A percentile compares a stretch with the other conserved stretches of the same genome.
Evolutionary conservation across 2,329 filamentous ascomycete species (phyloP).

Genomic region (Biscogniauxia mediterranea): DNA sequence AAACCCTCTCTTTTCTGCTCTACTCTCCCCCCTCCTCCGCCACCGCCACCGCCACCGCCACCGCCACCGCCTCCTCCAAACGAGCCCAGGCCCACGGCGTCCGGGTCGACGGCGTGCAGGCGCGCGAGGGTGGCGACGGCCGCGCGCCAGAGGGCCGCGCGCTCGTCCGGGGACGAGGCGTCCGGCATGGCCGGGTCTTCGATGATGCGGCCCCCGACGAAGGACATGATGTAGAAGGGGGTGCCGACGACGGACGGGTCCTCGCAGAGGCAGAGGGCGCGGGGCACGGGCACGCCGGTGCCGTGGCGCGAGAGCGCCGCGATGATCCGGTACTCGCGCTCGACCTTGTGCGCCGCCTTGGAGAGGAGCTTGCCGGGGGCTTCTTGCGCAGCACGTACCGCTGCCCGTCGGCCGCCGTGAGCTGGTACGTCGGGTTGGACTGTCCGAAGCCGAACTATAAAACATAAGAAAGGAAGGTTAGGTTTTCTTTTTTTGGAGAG

Average conservation of each 20-base stretch:
- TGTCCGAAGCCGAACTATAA: constrained; percentile 90
- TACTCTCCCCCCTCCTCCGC: too few species aligned
- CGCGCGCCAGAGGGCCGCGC: constrained; percentile 80
- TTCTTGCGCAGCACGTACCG: constrained; percentile 96
- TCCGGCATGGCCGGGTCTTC: constrained; percentile 75
- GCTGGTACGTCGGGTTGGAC: constrained; percentile 94
- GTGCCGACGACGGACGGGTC: constrained; percentile 79
- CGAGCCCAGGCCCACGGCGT: constrained; percentile 62
- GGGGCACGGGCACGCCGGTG: constrained; percentile 84
- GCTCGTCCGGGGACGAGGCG: constrained; percentile 63
- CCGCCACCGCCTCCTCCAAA: constrained; percentile 56
- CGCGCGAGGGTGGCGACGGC: constrained; percentile 81
- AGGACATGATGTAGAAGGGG: constrained; percentile 96
- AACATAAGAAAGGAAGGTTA: neutral
- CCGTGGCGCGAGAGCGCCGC: constrained; percentile 63
- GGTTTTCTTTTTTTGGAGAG: too few species aligned
- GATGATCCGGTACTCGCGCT: constrained; percentile 91
- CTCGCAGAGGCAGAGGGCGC: constrained; percentile 80
- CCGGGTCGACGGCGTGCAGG: constrained; percentile 73
- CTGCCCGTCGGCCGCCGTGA: constrained; percentile 67
- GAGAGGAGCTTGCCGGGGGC: constrained; percentile 89
- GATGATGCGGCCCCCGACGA: constrained; percentile 89
- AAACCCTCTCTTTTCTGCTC: constrained; percentile 62
- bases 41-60: constrained; percentile 42
- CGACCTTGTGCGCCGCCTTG: constrained; percentile 92